Evolutionary conservation across 129 eudicot species (phyloP).

Genomic region (Flaveria ramosissima): DNA sequence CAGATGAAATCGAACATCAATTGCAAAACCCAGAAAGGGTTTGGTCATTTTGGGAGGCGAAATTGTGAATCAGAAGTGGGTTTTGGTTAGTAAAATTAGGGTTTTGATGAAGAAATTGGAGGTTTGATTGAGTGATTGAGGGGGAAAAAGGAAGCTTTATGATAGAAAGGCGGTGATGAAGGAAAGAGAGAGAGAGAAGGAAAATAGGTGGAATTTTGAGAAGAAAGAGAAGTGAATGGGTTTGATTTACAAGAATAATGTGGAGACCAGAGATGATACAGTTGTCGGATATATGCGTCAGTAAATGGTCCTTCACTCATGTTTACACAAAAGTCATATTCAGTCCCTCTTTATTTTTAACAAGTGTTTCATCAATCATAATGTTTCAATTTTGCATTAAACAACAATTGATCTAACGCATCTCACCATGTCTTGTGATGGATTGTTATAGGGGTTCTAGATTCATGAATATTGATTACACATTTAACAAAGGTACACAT

Average conservation of each 20-base stretch:
- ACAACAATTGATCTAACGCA: too few relatives aligned
- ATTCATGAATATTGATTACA: too few relatives aligned
- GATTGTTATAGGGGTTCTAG: too few relatives aligned
- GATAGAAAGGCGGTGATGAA: constrained; percentile 41
- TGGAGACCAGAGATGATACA: constrained; percentile 41
- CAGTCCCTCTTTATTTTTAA: constrained; percentile 19
- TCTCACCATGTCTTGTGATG: too few relatives aligned
- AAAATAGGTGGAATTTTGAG: constrained; percentile 27
- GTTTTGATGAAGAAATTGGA: constrained; percentile 12
- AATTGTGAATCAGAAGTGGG: background rate
- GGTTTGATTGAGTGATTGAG: background rate
- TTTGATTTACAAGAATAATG: constrained; percentile 24
- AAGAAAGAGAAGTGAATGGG: constrained; percentile 21
- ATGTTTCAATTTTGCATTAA: background rate
- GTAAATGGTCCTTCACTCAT: constrained; percentile 33
- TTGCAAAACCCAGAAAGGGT: constrained; percentile 40
- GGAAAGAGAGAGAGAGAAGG: constrained; percentile 19
- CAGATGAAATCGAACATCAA: constrained; percentile 8
- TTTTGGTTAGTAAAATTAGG: constrained; percentile 14
- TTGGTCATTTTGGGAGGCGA: constrained; percentile 34
- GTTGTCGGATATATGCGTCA: constrained; percentile 50
- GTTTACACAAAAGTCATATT: background rate
- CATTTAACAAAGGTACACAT: too few relatives aligned
- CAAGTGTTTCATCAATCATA: background rate
- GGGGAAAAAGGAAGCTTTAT: constrained; percentile 27